Conservation (phyloP, 441 rosid genomes). For the Jatropha multifida region DNA sequence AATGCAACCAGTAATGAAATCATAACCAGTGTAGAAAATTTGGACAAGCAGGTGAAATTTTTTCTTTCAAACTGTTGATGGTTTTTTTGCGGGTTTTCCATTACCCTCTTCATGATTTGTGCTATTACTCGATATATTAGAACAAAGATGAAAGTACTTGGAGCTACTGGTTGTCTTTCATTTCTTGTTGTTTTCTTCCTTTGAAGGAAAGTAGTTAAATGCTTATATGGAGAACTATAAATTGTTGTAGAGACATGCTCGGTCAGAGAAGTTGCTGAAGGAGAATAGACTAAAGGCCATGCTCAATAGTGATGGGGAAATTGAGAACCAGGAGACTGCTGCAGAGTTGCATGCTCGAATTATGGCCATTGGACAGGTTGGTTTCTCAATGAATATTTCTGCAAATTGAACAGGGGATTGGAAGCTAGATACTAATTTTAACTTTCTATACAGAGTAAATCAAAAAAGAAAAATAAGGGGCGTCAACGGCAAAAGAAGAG, state of each 20-base stretch:
- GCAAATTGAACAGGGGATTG: background rate
- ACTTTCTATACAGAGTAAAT: constrained; percentile 23
- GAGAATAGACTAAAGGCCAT: constrained; percentile 60
- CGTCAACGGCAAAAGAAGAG: constrained; percentile 36
- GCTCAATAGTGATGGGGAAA: constrained; percentile 62
- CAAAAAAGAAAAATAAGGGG: constrained; percentile 39
- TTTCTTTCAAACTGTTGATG: too few relatives aligned
- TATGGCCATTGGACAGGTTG: constrained; percentile 49
- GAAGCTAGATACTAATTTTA: background rate
- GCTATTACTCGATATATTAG: background rate
- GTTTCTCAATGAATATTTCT: constrained; percentile 5
- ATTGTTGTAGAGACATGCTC: constrained; percentile 52
- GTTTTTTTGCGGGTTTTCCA: too few relatives aligned
- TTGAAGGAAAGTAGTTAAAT: too few relatives aligned
- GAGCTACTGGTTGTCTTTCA: background rate
- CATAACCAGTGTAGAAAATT: too few relatives aligned
- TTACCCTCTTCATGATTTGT: too few relatives aligned
- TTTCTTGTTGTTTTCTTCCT: background rate
- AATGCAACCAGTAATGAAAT: too few relatives aligned
- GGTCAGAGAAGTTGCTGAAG: constrained; percentile 61
- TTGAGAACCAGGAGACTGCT: constrained; percentile 64
- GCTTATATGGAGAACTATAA: background rate
- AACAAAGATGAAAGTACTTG: background rate
- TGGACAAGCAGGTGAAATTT: too few relatives aligned
- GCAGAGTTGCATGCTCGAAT: constrained; percentile 55